A percentile compares a stretch with the other conserved stretches of the same genome.
phyloP scores from a whole-genome alignment of 2,329 filamentous ascomycete species.

The Hirsutella rhossiliensis region DNA sequence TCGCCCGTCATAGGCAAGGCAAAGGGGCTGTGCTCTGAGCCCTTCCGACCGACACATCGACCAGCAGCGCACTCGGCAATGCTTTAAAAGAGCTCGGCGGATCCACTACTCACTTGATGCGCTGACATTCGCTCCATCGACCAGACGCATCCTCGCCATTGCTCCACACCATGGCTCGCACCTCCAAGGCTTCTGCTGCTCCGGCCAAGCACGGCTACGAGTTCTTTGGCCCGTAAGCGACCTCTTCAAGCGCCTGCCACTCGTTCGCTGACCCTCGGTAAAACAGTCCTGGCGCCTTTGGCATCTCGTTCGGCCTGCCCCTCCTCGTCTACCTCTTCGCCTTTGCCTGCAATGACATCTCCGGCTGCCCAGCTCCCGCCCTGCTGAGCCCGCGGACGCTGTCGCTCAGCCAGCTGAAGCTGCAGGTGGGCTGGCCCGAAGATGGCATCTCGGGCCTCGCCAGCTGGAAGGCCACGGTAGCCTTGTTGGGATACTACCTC shows the following conservation, averaged over 20 bases:
- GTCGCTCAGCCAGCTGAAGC: constrained; percentile 59
- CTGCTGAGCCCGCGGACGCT: constrained; percentile 62
- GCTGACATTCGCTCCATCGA: neutral
- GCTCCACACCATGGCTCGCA: constrained; percentile 17
- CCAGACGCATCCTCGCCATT: neutral
- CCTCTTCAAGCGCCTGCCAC: constrained; percentile 1
- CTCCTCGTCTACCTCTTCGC: constrained; percentile 65
- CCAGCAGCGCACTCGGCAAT: neutral
- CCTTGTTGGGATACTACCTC: constrained; percentile 65
- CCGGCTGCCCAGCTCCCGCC: constrained; percentile 80
- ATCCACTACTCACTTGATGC: neutral
- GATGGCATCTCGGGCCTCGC: constrained; percentile 59
- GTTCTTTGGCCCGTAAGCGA: constrained; percentile 37
- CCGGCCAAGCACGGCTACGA: constrained; percentile 32
- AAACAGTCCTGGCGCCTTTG: constrained; percentile 60
- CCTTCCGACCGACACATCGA: neutral
- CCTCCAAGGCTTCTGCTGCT: constrained; percentile 14
- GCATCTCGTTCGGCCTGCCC: constrained; percentile 71
- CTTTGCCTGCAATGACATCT: constrained; percentile 85
- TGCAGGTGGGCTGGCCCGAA: constrained; percentile 69
- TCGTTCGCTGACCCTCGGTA: neutral
- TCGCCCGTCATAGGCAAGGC: neutral
- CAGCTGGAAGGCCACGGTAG: constrained; percentile 57
- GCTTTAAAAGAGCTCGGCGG: neutral
- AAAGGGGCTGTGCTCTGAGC: neutral